A percentile compares a stretch with the other conserved stretches of the same genome.
Evolutionary conservation across 1,284 basidiomycete genomes (phyloP).

Genomic region (Ustilago sp.): DNA sequence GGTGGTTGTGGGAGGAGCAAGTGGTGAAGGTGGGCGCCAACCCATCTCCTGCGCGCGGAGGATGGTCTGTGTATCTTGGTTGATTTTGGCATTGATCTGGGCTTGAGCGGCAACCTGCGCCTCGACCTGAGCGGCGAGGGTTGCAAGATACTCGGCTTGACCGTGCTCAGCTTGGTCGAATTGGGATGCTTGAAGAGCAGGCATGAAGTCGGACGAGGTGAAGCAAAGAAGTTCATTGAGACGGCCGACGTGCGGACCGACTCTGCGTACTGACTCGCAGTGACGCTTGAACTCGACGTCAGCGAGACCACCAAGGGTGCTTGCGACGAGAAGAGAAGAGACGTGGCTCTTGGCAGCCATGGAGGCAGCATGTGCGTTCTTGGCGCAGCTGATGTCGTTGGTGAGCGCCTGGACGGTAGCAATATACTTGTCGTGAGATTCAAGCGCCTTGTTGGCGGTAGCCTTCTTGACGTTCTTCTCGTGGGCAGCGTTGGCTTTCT

Average conservation of each 20-base stretch:
- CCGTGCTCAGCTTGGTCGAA: constrained; percentile 56
- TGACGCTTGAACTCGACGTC: constrained; percentile 62
- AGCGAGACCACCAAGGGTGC: constrained; percentile 60
- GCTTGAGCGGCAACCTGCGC: constrained; percentile 42
- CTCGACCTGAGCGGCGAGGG: constrained; percentile 48
- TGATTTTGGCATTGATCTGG: constrained; percentile 47
- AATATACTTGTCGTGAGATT: constrained; percentile 67
- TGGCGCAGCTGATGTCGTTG: constrained; percentile 60
- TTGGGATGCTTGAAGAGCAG: constrained; percentile 55
- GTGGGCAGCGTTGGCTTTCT: constrained; percentile 65
- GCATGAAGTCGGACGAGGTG: constrained; percentile 62
- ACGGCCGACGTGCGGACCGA: constrained; percentile 57
- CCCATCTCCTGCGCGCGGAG: constrained; percentile 55
- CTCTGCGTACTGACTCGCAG: constrained; percentile 63
- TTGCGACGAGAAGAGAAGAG: constrained; percentile 53
- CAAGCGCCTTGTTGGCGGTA: constrained; percentile 48
- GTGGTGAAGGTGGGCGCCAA: constrained; percentile 51
- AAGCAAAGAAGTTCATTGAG: constrained; percentile 62
- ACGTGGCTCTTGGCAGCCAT: constrained; percentile 60
- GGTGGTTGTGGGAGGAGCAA: constrained; percentile 15
- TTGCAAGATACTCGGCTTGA: constrained; percentile 48
- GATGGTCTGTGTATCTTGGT: constrained; percentile 46
- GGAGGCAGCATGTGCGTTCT: constrained; percentile 48
- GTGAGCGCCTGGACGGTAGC: constrained; percentile 57
- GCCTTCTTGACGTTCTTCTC: constrained; percentile 64